A percentile compares a stretch with the other conserved stretches of the same genome.
These are phyloP conservation scores for Leccinum subspadiceum DNA, from an alignment of 1,284 basidiomycete species.

Conservation along the genomic window DNA sequence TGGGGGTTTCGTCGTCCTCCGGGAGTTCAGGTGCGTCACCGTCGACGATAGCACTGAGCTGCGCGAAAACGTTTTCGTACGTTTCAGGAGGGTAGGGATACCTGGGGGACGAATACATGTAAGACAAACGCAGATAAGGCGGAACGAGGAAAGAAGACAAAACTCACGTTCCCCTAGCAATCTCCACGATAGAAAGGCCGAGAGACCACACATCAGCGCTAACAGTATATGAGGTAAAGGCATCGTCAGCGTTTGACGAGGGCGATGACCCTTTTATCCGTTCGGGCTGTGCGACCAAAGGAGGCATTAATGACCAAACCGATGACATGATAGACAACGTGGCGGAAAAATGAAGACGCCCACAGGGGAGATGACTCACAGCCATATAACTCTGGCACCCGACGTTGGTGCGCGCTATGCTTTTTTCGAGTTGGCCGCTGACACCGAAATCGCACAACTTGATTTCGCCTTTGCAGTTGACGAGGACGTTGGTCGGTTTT, in stretches of 20 bases:
- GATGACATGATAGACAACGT: slow-evolving; percentile 10
- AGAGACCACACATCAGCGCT: slow-evolving; percentile 98
- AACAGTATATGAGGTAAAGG: slow-evolving; percentile 80
- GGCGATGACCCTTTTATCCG: slow-evolving; percentile 92
- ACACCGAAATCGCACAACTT: slow-evolving; percentile 99
- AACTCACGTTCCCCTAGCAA: slow-evolving; percentile 66
- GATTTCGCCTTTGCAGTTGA: slow-evolving; percentile 86
- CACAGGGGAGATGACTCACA: slow-evolving; percentile 47
- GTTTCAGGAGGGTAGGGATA: slow-evolving; percentile 99
- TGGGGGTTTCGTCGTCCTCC: slow-evolving; percentile 30
- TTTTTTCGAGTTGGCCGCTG: slow-evolving; percentile 95
- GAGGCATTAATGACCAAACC: background rate
- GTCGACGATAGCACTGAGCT: slow-evolving; percentile 94
- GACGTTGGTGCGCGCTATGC: slow-evolving; percentile 96
- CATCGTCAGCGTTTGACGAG: slow-evolving; percentile 32
- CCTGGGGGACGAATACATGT: slow-evolving; percentile 13
- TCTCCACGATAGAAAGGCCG: slow-evolving; percentile 94
- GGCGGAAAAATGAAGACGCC: background rate
- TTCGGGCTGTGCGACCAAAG: slow-evolving; percentile 63
- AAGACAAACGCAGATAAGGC: background rate
- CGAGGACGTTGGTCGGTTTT: slow-evolving; percentile 95
- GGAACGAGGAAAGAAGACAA: background rate
- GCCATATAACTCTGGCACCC: slow-evolving; percentile 99
- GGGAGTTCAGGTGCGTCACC: slow-evolving; percentile 90
- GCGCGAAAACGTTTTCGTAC: slow-evolving; percentile 95